These are phyloP conservation scores for Cercospora sesami DNA, from an alignment of 2,329 filamentous ascomycete genomes.

Conservation along the genomic window DNA sequence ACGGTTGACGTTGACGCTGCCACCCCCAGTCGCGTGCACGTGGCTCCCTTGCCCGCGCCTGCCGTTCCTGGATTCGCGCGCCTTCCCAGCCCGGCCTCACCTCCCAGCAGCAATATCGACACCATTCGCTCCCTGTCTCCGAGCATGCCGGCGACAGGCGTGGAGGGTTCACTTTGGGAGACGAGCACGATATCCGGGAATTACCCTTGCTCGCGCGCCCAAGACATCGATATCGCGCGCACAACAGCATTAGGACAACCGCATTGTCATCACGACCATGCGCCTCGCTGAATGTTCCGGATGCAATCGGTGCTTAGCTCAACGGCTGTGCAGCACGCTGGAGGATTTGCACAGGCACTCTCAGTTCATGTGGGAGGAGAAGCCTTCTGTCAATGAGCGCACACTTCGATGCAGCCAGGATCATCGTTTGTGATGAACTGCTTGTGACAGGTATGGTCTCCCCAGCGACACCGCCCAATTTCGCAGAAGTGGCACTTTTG, in stretches of 20 bases:
- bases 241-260: background rate
- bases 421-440: background rate
- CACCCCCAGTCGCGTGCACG: slow-evolving; percentile 9
- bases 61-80: background rate
- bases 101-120: slow-evolving; percentile 1
- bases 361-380: background rate
- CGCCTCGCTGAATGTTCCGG: background rate
- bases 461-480: background rate
- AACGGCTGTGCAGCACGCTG: slow-evolving; percentile 14
- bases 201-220: slow-evolving; percentile 12
- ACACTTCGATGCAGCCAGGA: background rate
- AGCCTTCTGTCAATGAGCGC: slow-evolving; percentile 8
- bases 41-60: slow-evolving; percentile 10
- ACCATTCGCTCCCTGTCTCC: slow-evolving; percentile 13
- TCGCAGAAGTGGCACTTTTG: background rate
- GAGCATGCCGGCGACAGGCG: slow-evolving; percentile 12
- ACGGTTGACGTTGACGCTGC: background rate
- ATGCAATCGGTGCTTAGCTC: slow-evolving; percentile 8
- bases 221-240: background rate
- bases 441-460: slow-evolving; percentile 10
- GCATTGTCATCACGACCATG: background rate
- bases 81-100: slow-evolving; percentile 1
- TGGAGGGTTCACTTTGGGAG: slow-evolving; percentile 13
- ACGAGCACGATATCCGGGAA: slow-evolving; percentile 15
- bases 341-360: slow-evolving; percentile 13